A percentile compares a stretch with the other conserved stretches of the same genome.
Conservation (phyloP, 106 monocot genomes). For the Dendrobium huoshanense region DNA sequence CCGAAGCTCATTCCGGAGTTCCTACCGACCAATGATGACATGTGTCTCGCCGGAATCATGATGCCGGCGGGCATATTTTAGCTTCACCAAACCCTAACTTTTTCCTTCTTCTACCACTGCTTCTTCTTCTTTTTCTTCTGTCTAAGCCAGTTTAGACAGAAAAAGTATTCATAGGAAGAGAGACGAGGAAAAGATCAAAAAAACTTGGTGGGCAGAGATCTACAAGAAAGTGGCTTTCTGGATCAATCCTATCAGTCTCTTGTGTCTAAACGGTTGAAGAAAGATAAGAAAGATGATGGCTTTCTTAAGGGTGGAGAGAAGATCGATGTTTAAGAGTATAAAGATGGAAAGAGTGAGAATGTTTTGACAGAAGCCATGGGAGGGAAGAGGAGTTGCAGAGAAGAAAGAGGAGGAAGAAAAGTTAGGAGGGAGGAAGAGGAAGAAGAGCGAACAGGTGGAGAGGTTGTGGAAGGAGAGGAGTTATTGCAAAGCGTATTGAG, state of each 20-base stretch:
- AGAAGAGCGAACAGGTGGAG: conserved; percentile 29
- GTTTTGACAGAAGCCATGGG: conserved; percentile 7
- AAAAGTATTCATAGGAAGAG: not conserved
- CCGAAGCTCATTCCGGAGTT: conserved; percentile 18
- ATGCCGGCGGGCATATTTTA: conserved; percentile 59
- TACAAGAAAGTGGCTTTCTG: not conserved
- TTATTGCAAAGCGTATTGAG: conserved; percentile 79
- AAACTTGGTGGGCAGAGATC: conserved; percentile 13
- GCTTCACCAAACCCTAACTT: conserved; percentile 43
- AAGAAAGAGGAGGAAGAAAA: not conserved
- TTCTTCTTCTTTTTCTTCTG: not conserved
- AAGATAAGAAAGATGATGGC: not conserved
- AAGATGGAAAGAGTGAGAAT: conserved; percentile 3
- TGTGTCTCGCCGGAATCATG: conserved; percentile 68
- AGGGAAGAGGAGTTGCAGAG: conserved; percentile 3
- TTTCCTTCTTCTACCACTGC: not conserved
- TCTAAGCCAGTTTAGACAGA: not conserved
- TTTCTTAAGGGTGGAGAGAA: too few relatives aligned
- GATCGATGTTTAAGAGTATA: not conserved
- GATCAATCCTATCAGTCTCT: conserved; percentile 1
- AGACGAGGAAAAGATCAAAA: not conserved
- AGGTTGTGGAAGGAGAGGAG: conserved; percentile 42
- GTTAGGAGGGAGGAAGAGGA: not conserved
- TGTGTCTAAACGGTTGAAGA: not conserved
- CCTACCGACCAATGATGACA: conserved; percentile 53